phyloP scores from a whole-genome alignment of 352 stramenopile species.

The Globisporangium emineosum region DNA sequence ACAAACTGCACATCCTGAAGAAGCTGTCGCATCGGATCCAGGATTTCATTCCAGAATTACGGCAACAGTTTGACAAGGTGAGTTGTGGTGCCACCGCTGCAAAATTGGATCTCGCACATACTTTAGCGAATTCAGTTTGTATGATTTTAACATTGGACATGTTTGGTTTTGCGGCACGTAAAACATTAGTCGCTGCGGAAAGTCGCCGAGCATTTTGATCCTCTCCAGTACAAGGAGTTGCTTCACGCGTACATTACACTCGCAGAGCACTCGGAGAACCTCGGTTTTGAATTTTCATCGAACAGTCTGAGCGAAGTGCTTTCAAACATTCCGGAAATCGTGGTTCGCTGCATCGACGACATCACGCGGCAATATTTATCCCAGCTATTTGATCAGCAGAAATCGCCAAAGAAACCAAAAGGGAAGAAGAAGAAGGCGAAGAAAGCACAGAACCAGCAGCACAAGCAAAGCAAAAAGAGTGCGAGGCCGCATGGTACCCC shows the following conservation, averaged over 20 bases:
- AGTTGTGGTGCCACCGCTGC: not conserved
- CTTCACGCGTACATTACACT: slow-evolving; percentile 81
- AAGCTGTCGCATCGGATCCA: slow-evolving; percentile 63
- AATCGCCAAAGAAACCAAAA: slow-evolving; percentile 39
- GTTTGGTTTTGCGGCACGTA: not conserved
- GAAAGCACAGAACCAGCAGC: not conserved
- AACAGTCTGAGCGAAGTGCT: slow-evolving; percentile 63
- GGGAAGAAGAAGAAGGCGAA: slow-evolving; percentile 18
- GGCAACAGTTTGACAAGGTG: slow-evolving; percentile 74
- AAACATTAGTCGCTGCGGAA: slow-evolving; percentile 58
- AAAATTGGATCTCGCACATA: not conserved
- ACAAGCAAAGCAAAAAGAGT: not conserved
- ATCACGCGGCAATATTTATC: slow-evolving; percentile 49
- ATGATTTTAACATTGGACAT: not conserved
- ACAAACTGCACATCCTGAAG: slow-evolving; percentile 53
- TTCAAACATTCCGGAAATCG: slow-evolving; percentile 73
- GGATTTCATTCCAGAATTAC: slow-evolving; percentile 71
- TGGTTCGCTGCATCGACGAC: slow-evolving; percentile 77
- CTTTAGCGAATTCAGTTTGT: no score
- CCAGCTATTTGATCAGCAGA: slow-evolving; percentile 34
- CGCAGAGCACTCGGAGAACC: slow-evolving; percentile 69
- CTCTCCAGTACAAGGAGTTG: slow-evolving; percentile 72
- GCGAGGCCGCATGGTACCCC: not conserved
- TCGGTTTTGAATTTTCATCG: slow-evolving; percentile 77
- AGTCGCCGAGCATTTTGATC: slow-evolving; percentile 67